Conservation (phyloP, 2,329 filamentous ascomycete species). For the Trichoderma oligosporum region DNA sequence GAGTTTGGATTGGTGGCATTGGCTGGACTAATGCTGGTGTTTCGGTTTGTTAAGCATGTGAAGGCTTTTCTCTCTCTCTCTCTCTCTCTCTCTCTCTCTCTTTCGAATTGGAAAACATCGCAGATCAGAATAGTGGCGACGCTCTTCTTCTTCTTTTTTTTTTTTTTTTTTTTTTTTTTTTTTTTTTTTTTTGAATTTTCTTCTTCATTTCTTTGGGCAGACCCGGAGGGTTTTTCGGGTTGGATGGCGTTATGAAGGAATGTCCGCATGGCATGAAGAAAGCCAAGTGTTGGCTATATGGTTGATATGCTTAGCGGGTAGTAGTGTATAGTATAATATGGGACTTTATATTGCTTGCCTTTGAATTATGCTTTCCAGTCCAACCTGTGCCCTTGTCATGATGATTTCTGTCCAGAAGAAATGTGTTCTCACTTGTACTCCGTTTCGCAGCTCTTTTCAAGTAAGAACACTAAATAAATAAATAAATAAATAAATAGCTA, state of each 20-base stretch:
- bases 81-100: neutral
- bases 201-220: too few species aligned
- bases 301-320: neutral
- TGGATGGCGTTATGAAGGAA: conserved; percentile 2
- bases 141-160: neutral
- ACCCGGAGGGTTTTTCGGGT: too few species aligned
- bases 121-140: too few species aligned
- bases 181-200: neutral
- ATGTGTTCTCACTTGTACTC: neutral
- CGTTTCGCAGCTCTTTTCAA: neutral
- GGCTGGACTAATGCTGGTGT: conserved; percentile 24
- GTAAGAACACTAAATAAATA: neutral
- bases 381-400: neutral
- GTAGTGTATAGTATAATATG: neutral
- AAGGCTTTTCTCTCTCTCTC: neutral
- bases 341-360: neutral
- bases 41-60: conserved; percentile 24
- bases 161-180: neutral
- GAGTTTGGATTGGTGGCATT: conserved; percentile 22
- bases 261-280: neutral
- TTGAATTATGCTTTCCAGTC: neutral
- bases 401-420: too few species aligned
- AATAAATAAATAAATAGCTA: conserved; percentile 4
- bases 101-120: too few species aligned
- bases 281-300: conserved; percentile 3